Evolutionary conservation across 2,329 filamentous ascomycete species (phyloP), one percentile per base, ranked within the genome.

Genomic region (Trichoderma koningiopsis): DNA sequence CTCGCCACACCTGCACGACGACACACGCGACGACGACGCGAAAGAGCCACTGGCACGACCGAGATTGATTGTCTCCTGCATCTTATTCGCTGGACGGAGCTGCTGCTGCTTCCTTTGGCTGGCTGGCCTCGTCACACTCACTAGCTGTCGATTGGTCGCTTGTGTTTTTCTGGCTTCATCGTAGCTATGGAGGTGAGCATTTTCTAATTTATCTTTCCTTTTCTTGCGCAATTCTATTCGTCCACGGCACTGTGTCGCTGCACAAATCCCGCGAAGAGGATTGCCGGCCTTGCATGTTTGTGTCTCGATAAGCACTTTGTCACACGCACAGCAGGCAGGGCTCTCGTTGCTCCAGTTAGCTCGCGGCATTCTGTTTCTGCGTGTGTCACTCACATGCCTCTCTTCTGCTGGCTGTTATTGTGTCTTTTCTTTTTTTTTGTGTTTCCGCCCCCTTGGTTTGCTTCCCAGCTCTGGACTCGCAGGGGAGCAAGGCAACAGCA

Each of bases 261-360:
- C 16, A 14, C 33, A 35, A 43, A 43, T 52, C 31, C 29, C 49
- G 55, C 56, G 31, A 60, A 53, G 43, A 47, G 55, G 56, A 59
- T 60, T 52, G 27, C 49, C 6, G 52, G 55, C 37, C 37, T 19
- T 57, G 53, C 55, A 35, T 52, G 40, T 33, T 33, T 67, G 55
- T 58, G 53, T 59, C 64, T 67, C 64, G 64, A 67, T 59, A 67
- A 67, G 64, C 64, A 55, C 64, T 55, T 59, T 52, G 64, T 67
- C 64, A 67, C 29, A 67, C 64, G 35, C 63, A 37, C 22, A 1
- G 27, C 22, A 8, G 19, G 63, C 63, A 67, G 63, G 63, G 63
- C 63, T 49, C 35, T 35, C 33, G 10, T 35, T 67, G 64, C 53
- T 67, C 64, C 61, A 56, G 61, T 64, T 35, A 64, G 61, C 61